phyloP scores from a whole-genome alignment of 441 rosid species.

The Flueggea neowawraea region DNA sequence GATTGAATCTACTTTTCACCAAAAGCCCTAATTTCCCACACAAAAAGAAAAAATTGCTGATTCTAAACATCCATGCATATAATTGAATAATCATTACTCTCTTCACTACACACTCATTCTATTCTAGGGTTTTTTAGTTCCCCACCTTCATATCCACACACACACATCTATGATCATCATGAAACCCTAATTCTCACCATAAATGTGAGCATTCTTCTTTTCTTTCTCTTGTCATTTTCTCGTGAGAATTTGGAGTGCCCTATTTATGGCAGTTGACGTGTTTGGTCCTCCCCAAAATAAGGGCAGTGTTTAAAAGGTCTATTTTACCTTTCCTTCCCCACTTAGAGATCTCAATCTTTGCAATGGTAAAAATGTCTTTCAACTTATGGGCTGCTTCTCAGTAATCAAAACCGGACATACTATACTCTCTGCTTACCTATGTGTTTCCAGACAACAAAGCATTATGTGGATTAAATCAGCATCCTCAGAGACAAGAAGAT shows the following conservation, averaged over 20 bases:
- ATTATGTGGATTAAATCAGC: constrained; percentile 17
- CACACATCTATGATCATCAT: constrained; percentile 27
- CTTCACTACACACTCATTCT: not conserved
- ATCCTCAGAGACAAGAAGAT: not conserved
- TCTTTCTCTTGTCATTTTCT: constrained; percentile 12
- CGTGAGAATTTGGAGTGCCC: constrained; percentile 17
- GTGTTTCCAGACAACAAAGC: constrained; percentile 18
- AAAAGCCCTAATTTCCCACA: no score
- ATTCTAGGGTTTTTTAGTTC: constrained; percentile 19
- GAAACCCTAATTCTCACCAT: constrained; percentile 26
- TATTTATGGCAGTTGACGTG: constrained; percentile 1
- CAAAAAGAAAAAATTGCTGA: no score
- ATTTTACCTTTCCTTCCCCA: not conserved
- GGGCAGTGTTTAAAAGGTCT: constrained; percentile 13
- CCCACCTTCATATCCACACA: constrained; percentile 14
- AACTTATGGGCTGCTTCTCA: not conserved
- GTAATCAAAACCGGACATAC: not conserved
- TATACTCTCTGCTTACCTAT: constrained; percentile 6
- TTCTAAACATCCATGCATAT: not conserved
- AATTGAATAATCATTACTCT: constrained; percentile 4
- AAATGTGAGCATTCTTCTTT: constrained; percentile 19
- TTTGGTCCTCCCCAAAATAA: constrained; percentile 6
- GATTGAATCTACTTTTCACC: no score
- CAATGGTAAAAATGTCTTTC: constrained; percentile 7
- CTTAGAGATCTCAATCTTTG: not conserved